phyloP scores from a whole-genome alignment of 192 early-diverging fungal species.

The Gamsiella multidivaricata region DNA sequence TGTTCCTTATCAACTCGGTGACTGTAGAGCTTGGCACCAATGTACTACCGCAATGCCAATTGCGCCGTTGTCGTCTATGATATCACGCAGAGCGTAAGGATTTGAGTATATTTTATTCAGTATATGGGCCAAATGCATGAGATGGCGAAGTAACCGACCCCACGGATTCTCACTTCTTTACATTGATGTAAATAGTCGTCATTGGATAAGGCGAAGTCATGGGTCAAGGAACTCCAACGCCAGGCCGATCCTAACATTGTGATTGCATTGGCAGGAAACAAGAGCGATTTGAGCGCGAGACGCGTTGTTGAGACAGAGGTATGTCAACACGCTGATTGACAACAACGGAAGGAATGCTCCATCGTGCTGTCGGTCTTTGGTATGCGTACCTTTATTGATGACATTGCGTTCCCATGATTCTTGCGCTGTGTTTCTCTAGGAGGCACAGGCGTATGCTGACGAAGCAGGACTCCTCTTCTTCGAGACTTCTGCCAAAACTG shows the following conservation, averaged over 20 bases:
- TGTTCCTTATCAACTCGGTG: neutral
- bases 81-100: constrained; percentile 75
- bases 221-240: constrained; percentile 80
- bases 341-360: neutral
- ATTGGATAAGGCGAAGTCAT: constrained; percentile 76
- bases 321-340: neutral
- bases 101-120: neutral
- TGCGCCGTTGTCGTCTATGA: constrained; percentile 80
- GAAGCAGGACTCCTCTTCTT: constrained; percentile 73
- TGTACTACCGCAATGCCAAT: constrained; percentile 81
- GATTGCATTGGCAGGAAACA: constrained; percentile 79
- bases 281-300: constrained; percentile 71
- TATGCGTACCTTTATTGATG: neutral
- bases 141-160: neutral
- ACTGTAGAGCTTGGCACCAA: constrained; percentile 74
- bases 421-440: constrained; percentile 45
- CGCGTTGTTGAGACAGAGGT: constrained; percentile 77
- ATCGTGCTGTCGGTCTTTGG: too few species aligned
- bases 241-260: constrained; percentile 80
- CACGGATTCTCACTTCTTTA: neutral
- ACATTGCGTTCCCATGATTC: neutral
- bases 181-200: constrained; percentile 58
- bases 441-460: constrained; percentile 72
- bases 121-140: too few species aligned
- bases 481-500: constrained; percentile 77